Base-by-base conservation (phyloP, 441 rosid genomes). In the Erodium moschatum region DNA sequence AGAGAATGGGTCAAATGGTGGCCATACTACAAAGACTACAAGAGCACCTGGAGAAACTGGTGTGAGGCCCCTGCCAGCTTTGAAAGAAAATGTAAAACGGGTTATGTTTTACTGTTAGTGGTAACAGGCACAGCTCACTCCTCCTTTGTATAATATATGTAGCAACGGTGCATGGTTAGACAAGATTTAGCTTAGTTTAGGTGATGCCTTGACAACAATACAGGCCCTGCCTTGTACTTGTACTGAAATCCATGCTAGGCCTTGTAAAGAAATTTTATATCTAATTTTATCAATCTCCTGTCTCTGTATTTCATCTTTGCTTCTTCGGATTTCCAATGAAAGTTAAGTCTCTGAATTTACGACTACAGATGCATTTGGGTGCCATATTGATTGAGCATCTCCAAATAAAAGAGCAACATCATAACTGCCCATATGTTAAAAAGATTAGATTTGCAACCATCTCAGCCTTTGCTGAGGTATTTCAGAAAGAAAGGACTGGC, bases 81-180 rank as follows among this genome's bases (percentile, higher is more conserved):
- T 94, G 81, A 92, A 95, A 83, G 99, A 91, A 78, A 95, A 95
- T 70, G 97, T 95, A 78, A 95, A 95, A 85, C 83, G 95, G 72
- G 99, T 92, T 1, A 95, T 95, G 98, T 95, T 95, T 72, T 92
- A 95, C 70, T 95, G 99, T 78, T 94, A 80, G 82, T 29, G 33
- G 33, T n/a, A n/a, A n/a, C n/a, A n/a, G 48, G 12, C n/a, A 10
- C 15, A 12, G 12, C 16, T 12, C 15, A 48, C 16, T 35, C 31
- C 20, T 54, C 61, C 61, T 18, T 54, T 54, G 61, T 54, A 54
- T 54, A 54, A 54, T 54, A 54, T 54, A 18, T 54, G 54, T 54
- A 7, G 50, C n/a, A n/a, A 48, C 16, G 18, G 13, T 48, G 54
- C 54, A 48, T 48, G 54, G 54, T 48, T 48, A 48, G 54, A 12